Evolutionary conservation across 1,139 yeast genomes (phyloP).

Genomic region (Taphrina deformans): DNA sequence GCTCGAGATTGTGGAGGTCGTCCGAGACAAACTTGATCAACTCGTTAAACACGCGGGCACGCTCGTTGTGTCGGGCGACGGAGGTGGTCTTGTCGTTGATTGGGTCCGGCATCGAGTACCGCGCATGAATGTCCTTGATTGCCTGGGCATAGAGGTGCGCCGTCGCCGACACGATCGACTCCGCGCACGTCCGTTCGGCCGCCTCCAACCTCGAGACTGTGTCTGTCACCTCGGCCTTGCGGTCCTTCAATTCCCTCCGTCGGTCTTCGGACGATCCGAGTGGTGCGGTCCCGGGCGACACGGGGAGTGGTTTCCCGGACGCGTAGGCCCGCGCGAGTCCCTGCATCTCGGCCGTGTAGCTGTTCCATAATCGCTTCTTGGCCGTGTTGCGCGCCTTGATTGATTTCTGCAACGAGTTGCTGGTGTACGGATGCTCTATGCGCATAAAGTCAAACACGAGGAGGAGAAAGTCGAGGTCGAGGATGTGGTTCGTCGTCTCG

Average conservation of each 20-base stretch:
- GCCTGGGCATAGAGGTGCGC: slow-evolving; percentile 16
- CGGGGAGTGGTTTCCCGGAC: slow-evolving; percentile 16
- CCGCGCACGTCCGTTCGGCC: slow-evolving; percentile 22
- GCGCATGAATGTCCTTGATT: slow-evolving; percentile 15
- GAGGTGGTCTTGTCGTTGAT: slow-evolving; percentile 30
- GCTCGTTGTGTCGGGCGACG: slow-evolving; percentile 25
- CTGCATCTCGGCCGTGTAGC: slow-evolving; percentile 28
- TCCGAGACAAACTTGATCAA: slow-evolving; percentile 15
- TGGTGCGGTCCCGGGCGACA: background rate
- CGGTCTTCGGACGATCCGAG: background rate
- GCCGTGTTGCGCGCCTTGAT: slow-evolving; percentile 21
- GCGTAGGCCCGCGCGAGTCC: slow-evolving; percentile 26
- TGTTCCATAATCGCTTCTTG: slow-evolving; percentile 23
- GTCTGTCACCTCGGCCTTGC: slow-evolving; percentile 1
- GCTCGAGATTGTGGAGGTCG: slow-evolving; percentile 16
- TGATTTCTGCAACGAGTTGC: slow-evolving; percentile 16
- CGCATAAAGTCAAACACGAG: slow-evolving; percentile 25
- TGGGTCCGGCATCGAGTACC: slow-evolving; percentile 25
- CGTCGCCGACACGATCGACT: slow-evolving; percentile 18
- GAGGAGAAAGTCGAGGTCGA: slow-evolving; percentile 19
- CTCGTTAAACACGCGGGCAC: slow-evolving; percentile 28
- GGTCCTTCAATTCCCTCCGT: background rate
- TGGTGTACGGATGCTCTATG: slow-evolving; percentile 27
- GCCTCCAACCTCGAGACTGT: background rate
- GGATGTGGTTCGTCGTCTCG: slow-evolving; percentile 15